Conservation (phyloP, 441 rosid genomes). For the Monsonia emarginata region DNA sequence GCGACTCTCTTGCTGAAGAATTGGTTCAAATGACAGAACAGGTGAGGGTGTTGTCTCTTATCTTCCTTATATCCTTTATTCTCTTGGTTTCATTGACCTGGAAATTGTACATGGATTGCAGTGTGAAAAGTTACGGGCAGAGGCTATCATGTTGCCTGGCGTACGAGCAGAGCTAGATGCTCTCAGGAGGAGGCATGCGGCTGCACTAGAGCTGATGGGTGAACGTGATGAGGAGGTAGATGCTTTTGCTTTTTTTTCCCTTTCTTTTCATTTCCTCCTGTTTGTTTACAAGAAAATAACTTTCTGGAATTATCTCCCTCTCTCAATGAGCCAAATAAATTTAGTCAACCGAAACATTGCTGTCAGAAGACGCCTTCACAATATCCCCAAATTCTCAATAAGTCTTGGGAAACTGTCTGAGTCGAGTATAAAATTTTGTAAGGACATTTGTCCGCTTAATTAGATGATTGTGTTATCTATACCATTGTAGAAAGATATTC, state of each 20-base stretch:
- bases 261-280: background rate
- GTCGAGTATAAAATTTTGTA: background rate
- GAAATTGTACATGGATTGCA: slow-evolving; percentile 23
- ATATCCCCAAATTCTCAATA: background rate
- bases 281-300: background rate
- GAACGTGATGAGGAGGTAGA: slow-evolving; percentile 96
- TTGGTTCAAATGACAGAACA: slow-evolving; percentile 88
- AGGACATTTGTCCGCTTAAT: background rate
- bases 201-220: slow-evolving; percentile 97
- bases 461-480: background rate
- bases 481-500: background rate
- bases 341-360: background rate
- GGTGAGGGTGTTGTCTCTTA: slow-evolving; percentile 30
- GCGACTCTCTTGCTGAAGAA: slow-evolving; percentile 95
- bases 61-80: background rate
- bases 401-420: too few relatives aligned
- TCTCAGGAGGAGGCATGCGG: slow-evolving; percentile 79
- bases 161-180: slow-evolving; percentile 86
- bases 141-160: slow-evolving; percentile 65
- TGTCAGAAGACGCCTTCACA: background rate
- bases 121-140: slow-evolving; percentile 79
- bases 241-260: slow-evolving; percentile 1
- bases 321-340: background rate
- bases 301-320: background rate
- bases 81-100: background rate